Evolutionary conservation across 805 yeast species (phyloP), one percentile per base, ranked within the genome.

Genomic region (Cyberlindnera veronae): DNA sequence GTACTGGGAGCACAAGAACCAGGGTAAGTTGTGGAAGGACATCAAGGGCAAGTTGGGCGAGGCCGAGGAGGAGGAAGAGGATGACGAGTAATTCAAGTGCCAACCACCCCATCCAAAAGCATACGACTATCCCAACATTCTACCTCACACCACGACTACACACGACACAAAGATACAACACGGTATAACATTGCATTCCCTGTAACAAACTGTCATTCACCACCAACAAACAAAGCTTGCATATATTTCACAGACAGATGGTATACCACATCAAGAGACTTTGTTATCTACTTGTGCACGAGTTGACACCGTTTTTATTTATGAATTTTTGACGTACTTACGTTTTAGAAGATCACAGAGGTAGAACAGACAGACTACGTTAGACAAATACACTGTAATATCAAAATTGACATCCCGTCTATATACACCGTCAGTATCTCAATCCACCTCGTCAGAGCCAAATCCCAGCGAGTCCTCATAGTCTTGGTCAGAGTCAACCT

Each of bases 21-120:
- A 72, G 62, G 95, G 93, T 55, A 85, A 84, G 70, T 78, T 84
- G 68, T 85, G 95, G 95, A 75, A 79, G 53, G 93, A 84, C 57
- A 79, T 85, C 57, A 84, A 79, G 68, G 70, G 71, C 39, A 71
- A 68, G 49, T 65, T 74, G 50, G 71, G 71, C 34, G 78, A 68
- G 46, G 82, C 76, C 57, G 85, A 71, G 40, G 84, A 70, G 11
- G 87, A 76, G 26, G 87, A 76, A 24, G 87, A 78, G 46, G 75
- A 62, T 32, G 69, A 72, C 48, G 76, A 72, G 51, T 64, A 64
- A 56, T 49, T 24, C 9, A 9, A 7, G 18, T 31, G 17, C 3
- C 13, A 6, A 4, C 6, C 17, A 5, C 8, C 34, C n/a, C 7
- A 20, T 20, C n/a, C 12, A 24, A 24, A 24, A 24, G 6, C 28